phyloP scores from a whole-genome alignment of 2,329 filamentous ascomycete species.

The Nothomitra cinnamomea region DNA sequence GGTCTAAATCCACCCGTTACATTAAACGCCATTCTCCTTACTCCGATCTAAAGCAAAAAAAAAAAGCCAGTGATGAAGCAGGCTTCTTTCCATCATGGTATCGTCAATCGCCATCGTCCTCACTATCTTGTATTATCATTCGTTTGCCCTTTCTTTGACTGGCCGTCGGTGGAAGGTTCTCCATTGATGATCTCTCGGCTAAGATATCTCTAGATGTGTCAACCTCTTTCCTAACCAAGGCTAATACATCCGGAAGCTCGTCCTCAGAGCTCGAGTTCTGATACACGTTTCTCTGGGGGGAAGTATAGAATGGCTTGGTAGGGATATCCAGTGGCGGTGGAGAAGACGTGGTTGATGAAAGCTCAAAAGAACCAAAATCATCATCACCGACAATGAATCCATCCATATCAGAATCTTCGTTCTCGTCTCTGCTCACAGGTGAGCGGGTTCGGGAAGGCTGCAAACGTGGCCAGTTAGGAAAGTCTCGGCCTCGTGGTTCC shows the following conservation, averaged over 20 bases:
- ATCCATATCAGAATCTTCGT: constrained; percentile 2
- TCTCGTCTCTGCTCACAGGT: neutral
- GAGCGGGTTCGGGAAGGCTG: neutral
- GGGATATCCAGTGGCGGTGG: neutral
- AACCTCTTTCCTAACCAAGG: neutral
- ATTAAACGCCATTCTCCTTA: neutral
- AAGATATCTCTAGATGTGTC: neutral
- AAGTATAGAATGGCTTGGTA: constrained; percentile 1
- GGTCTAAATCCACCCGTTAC: neutral
- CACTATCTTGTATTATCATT: constrained; percentile 4
- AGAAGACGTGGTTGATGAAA: neutral
- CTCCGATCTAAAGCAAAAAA: neutral
- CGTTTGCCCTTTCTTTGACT: constrained; percentile 3
- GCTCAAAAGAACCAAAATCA: neutral
- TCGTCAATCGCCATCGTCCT: neutral
- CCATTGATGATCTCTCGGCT: neutral
- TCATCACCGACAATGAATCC: constrained; percentile 6
- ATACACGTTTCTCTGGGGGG: neutral
- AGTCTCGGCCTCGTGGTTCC: neutral
- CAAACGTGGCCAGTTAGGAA: neutral
- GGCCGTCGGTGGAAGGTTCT: neutral
- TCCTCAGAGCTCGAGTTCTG: neutral
- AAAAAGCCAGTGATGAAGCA: neutral
- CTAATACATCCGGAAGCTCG: constrained; percentile 5
- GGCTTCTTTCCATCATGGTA: neutral